These are phyloP conservation scores for Beauveria sp. DNA, from an alignment of 2,329 filamentous ascomycete species.

Conservation along the genomic window DNA sequence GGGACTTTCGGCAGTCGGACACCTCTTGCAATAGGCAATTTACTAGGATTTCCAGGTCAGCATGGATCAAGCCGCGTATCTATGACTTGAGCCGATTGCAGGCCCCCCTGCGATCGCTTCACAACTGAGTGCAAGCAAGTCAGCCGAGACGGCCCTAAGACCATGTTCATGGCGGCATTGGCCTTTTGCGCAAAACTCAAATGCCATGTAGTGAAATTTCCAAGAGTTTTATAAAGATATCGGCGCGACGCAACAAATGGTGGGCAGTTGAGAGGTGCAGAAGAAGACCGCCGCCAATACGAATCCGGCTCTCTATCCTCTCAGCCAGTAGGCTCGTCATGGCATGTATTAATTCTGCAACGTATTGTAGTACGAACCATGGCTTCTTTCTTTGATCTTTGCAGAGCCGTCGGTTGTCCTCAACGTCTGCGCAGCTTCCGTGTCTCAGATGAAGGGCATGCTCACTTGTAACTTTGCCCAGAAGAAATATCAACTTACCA, in stretches of 20 bases:
- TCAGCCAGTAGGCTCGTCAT: not conserved
- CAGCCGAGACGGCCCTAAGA: slow-evolving; percentile 36
- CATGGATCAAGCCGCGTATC: slow-evolving; percentile 29
- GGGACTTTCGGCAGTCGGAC: not conserved
- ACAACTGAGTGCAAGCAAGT: slow-evolving; percentile 27
- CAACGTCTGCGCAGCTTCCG: not conserved
- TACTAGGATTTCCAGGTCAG: too few relatives aligned
- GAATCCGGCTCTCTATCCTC: not conserved
- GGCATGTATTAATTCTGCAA: not conserved
- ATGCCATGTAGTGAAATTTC: slow-evolving; percentile 18
- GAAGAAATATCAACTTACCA: not conserved
- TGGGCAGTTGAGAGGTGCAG: not conserved
- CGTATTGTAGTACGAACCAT: not conserved
- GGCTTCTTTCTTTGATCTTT: not conserved
- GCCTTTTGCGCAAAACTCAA: slow-evolving; percentile 44
- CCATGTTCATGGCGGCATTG: slow-evolving; percentile 41
- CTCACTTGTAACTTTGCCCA: not conserved
- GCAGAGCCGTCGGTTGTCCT: not conserved
- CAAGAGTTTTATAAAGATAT: not conserved
- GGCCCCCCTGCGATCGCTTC: too few relatives aligned
- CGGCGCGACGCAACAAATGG: not conserved
- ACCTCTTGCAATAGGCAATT: not conserved
- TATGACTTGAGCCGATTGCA: slow-evolving; percentile 39
- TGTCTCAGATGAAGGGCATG: not conserved
- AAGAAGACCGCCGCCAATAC: not conserved